These are phyloP conservation scores for Zygnema cylindricum DNA, from an alignment of 139 green algal species.

Conservation along the genomic window DNA sequence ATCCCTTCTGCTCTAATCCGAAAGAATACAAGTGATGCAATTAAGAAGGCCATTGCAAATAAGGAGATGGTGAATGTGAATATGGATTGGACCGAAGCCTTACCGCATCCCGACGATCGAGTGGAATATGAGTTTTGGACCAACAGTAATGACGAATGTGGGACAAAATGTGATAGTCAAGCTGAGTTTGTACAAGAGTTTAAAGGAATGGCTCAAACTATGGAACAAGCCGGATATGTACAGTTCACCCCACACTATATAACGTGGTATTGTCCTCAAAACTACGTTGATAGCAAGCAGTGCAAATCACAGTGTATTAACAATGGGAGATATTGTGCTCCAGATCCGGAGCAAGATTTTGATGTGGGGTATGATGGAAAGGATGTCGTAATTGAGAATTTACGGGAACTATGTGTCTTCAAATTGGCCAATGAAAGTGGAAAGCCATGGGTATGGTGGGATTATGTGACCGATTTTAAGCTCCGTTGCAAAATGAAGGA, in stretches of 20 bases:
- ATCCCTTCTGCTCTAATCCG: conserved; percentile 83
- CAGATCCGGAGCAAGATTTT: conserved; percentile 72
- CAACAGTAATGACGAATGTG: conserved; percentile 87
- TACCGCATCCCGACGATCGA: conserved; percentile 73
- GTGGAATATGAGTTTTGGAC: conserved; percentile 94
- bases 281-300: conserved; percentile 67
- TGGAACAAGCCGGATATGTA: conserved; percentile 75
- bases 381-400: conserved; percentile 83
- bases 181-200: conserved; percentile 80
- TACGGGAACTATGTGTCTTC: conserved; percentile 88
- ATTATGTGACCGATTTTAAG: conserved; percentile 81
- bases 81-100: conserved; percentile 81
- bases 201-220: conserved; percentile 65
- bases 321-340: conserved; percentile 80
- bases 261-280: conserved; percentile 78
- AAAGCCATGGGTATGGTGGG: conserved; percentile 83
- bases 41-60: conserved; percentile 76
- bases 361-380: conserved; percentile 63
- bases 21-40: conserved; percentile 69
- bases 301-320: conserved; percentile 86
- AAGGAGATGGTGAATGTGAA: conserved; percentile 69
- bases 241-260: conserved; percentile 91
- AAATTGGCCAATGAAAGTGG: conserved; percentile 66
- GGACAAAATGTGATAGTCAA: conserved; percentile 78
- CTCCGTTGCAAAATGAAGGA: conserved; percentile 75